Base-by-base conservation (phyloP, 768 basidiomycete species). In the Trametes villosa region DNA sequence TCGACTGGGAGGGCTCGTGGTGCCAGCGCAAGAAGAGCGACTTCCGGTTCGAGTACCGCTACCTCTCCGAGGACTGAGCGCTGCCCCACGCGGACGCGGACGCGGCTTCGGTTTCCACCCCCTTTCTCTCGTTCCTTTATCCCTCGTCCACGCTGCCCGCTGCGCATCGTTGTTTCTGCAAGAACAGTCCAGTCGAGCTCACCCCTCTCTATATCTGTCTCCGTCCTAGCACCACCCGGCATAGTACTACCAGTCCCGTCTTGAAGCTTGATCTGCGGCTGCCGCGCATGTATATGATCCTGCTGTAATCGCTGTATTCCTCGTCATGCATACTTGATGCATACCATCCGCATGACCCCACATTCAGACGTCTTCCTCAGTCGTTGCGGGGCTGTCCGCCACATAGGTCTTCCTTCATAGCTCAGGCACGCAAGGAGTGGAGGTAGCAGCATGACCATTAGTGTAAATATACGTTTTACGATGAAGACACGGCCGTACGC, bases 1-100 rank as follows among this genome's bases (percentile, higher is more conserved):
- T 98, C 74, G 96, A 98, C 76, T 98, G 96, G 96, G 96, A 98
- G 74, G 94, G 94, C 50, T 93, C 92, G 64, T 99, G 96, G 97
- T 97, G 95, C 74, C 94, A 96, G 73, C 84, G 96, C 72, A 94
- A 95, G 80, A 99, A 99, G 82, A 88, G 90, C 71, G 96, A 98
- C 74, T 99, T 98, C 83, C 88, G 94, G 26, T 98, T 94, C 70
- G 91, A 96, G 76, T 96, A 96, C 75, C 92, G 94, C 63, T 96
- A 96, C 79, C 79, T 96, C 55, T 94, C 92, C 3, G 94, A 96
- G 74, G 94, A 96, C 73, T 94, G 74, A 81, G 68, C 48, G 51
- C 24, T 45, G 22, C 26, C 27, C 33, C 33, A 13, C 26, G 12
- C 12, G 17, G 24, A 20, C n/a, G n/a, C n/a, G n/a, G 33, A 7